Base-by-base conservation (phyloP, 192 early-diverging fungal species). In the Coemansia aciculifera region DNA sequence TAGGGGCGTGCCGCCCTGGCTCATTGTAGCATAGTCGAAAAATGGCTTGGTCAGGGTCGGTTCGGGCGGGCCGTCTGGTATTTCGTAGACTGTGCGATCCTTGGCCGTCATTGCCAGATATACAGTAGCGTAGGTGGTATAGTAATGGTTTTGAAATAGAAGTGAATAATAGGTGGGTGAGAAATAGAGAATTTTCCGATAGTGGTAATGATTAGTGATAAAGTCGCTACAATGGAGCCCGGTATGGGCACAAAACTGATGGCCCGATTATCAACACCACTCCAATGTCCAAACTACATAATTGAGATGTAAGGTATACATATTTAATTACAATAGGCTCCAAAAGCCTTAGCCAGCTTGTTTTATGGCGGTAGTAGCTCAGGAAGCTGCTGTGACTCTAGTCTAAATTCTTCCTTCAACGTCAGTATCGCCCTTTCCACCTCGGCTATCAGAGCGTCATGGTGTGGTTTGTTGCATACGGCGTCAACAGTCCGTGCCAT, bases 1-100 rank as follows among this genome's bases (percentile, higher is more conserved):
- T 5, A 92, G 72, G 0, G 90, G 87, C 37, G 68, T 74, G 31
- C 64, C 74, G 4, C 68, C 77, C 38, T 81, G 73, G 34, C 79
- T 77, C 66, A 73, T 79, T 21, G 62, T 67, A 15, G 74, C 70
- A 62, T 84, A 89, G 72, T 89, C 87, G n/a, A 84, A 84, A 27
- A 54, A 78, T 8, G 84, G 86, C 31, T 77, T 72, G 23, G 67
- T 73, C 29, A 75, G 66, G 42, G 43, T 23, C 23, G 74, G 69
- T 15, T 74, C 80, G 15, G 71, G 63, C 15, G 79, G 77, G 13
- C 80, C 84, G 31, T 83, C 80, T 43, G 80, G 77, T 44, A 83
- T 77, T 63, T 83, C 80, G 46, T 83, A 83, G 13, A 75, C 59
- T 11, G 27, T 62, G 46, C 39, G 3, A 31, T 56, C 62, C 38